Evolutionary conservation across 208 protist genomes (phyloP), one percentile per base, ranked within the genome.

Genomic region (Leishmania lainsoni): DNA sequence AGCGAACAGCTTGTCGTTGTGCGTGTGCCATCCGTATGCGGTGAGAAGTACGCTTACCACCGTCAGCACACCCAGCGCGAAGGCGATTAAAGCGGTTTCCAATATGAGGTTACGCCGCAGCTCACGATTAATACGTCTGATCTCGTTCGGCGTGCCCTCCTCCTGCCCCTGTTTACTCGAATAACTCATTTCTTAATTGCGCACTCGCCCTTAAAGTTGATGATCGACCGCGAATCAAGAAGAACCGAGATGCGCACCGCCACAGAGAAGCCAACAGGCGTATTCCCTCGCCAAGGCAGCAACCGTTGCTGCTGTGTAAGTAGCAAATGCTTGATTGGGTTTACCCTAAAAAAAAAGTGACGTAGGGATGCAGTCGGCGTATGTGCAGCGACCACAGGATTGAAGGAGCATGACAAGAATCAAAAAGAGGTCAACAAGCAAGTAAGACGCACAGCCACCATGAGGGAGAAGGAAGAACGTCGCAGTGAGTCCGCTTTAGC

Each of bases 31-130:
- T 52, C 85, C 88, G 77, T 93, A 88, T 26, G 84, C 51, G 0
- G 87, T 78, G n/a, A 98, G 61, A 4, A 63, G 65, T 20, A 90
- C 3, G 17, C 71, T 83, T 54, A 85, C 61, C n/a, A 85, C 80
- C 14, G 83, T 84, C 14, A 87, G 65, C 3, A 59, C 75, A 29
- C 93, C 93, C 20, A 98, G 84, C 16, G 79, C 66, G 78, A 97
- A 96, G 3, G 84, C 85, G 35, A 87, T 92, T 45, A 92, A 16
- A 32, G 90, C 89, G 1, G 86, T 93, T 61, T 93, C 78, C 10
- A 89, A 68, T 8, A 95, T 61, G 35, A 93, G 68, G 71, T 92
- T 93, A 35, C 86, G 86, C 1, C 75, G 80, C 5, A 87, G 68
- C 69, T 89, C 79, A 20, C 35, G 29, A 51, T 84, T 83, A 26